These are phyloP conservation scores for Knoxdaviesia proteae DNA, from an alignment of 2,329 filamentous ascomycete genomes.

Conservation along the genomic window DNA sequence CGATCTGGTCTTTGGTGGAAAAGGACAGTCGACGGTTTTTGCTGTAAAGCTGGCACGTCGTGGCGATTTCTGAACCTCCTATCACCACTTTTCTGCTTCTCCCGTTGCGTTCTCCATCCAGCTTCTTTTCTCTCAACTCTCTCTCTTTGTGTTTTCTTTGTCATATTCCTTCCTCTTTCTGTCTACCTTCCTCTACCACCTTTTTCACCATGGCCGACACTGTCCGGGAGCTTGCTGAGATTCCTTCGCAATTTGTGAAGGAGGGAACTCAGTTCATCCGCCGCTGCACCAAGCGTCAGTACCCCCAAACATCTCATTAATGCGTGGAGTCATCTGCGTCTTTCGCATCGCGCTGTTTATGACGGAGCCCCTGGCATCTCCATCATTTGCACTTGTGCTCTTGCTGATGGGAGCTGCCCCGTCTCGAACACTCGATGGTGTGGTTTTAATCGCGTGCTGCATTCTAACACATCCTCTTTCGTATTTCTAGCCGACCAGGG, in stretches of 20 bases:
- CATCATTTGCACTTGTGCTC: too few species aligned
- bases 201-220: slow-evolving; percentile 37
- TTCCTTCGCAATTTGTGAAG: slow-evolving; percentile 43
- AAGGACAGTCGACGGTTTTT: too few species aligned
- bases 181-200: neutral
- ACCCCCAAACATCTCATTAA: neutral
- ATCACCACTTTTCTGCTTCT: too few species aligned
- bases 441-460: too few species aligned
- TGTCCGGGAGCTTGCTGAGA: slow-evolving; percentile 49
- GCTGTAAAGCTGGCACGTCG: too few species aligned
- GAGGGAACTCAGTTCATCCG: slow-evolving; percentile 42
- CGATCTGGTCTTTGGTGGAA: too few species aligned
- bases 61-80: too few species aligned
- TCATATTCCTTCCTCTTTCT: neutral
- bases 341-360: neutral
- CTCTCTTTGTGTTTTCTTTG: neutral
- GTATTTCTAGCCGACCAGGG: slow-evolving; percentile 14
- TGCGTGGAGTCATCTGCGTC: slow-evolving; percentile 1
- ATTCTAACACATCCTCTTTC: too few species aligned
- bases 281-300: slow-evolving; percentile 40
- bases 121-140: slow-evolving; percentile 1
- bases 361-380: too few species aligned
- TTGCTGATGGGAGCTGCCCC: too few species aligned
- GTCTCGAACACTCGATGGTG: too few species aligned
- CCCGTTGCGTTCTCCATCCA: too few species aligned